Evolutionary conservation across 768 basidiomycete genomes (phyloP).

Genomic region (Chalciporus sphaerocephalus): DNA sequence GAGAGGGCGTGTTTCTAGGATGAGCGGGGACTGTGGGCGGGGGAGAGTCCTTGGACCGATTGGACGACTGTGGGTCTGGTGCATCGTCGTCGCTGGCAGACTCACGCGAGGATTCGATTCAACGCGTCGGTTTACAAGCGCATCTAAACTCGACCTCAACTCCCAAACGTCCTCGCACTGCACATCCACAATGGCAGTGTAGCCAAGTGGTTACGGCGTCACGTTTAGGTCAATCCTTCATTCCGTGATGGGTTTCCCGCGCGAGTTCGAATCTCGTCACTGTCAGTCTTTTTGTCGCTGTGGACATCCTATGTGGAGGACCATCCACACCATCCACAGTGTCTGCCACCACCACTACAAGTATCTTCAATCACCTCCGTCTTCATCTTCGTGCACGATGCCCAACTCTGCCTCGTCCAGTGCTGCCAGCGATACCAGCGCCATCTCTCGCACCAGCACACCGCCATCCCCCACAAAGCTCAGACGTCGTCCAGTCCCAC

Average conservation of each 20-base stretch:
- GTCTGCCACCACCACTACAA: no score
- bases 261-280: slow-evolving; percentile 60
- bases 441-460: slow-evolving; percentile 11
- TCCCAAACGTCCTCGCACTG: rapidly evolving
- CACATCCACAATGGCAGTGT: slow-evolving; percentile 38
- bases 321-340: no score
- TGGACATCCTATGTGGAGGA: neutral
- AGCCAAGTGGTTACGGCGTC: slow-evolving; percentile 60
- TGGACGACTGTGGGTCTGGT: slow-evolving; percentile 36
- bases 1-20: slow-evolving; percentile 38
- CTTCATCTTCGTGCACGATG: slow-evolving; percentile 12
- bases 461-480: slow-evolving; percentile 23
- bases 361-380: no score
- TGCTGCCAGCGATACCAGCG: slow-evolving; percentile 8
- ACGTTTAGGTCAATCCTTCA: slow-evolving; percentile 44
- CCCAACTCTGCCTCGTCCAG: slow-evolving; percentile 2
- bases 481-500: slow-evolving; percentile 33
- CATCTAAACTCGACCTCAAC: neutral
- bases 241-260: slow-evolving; percentile 56
- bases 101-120: neutral
- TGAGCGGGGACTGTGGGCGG: slow-evolving; percentile 42
- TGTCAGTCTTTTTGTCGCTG: slow-evolving; percentile 33
- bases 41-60: slow-evolving; percentile 46
- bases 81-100: slow-evolving; percentile 23
- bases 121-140: slow-evolving; percentile 9